Evolutionary conservation across 2,329 filamentous ascomycete species (phyloP).

Genomic region (Cladosporium colombiae): DNA sequence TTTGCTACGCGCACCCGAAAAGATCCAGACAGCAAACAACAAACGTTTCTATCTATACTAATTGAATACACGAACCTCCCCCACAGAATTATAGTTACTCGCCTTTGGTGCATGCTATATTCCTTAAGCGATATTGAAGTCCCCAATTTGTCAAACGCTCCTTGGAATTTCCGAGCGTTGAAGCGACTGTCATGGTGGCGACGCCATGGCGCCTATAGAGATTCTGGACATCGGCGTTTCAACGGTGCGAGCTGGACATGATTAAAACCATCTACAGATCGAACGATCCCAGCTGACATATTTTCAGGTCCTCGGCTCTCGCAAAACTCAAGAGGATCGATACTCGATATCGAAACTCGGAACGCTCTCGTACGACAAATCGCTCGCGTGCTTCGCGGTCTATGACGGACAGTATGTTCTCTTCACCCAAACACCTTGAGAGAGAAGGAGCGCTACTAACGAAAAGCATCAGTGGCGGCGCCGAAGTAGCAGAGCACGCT

Average conservation of each 20-base stretch:
- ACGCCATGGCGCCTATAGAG: slow-evolving; percentile 12
- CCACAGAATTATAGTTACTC: not conserved
- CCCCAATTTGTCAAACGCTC: not conserved
- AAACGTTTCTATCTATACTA: not conserved
- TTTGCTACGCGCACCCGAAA: not conserved
- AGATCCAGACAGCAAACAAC: not conserved
- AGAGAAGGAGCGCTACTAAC: not conserved
- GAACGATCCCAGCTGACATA: not conserved
- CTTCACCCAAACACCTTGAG: not conserved
- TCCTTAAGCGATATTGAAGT: not conserved
- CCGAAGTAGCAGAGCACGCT: slow-evolving; percentile 15
- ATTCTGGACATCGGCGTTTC: slow-evolving; percentile 12
- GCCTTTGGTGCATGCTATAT: not conserved
- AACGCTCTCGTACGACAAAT: not conserved
- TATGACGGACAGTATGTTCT: slow-evolving; percentile 13
- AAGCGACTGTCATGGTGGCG: not conserved
- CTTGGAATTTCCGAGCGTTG: not conserved
- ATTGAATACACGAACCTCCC: not conserved
- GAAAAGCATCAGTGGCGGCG: not conserved
- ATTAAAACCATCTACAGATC: not conserved
- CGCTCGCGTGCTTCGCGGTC: slow-evolving; percentile 13
- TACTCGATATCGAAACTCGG: slow-evolving; percentile 8
- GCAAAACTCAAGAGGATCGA: slow-evolving; percentile 13
- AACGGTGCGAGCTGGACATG: not conserved
- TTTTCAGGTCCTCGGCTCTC: slow-evolving; percentile 9